These are phyloP conservation scores for Leccinum subtestaceum DNA, from an alignment of 768 basidiomycete species.

Conservation along the genomic window DNA sequence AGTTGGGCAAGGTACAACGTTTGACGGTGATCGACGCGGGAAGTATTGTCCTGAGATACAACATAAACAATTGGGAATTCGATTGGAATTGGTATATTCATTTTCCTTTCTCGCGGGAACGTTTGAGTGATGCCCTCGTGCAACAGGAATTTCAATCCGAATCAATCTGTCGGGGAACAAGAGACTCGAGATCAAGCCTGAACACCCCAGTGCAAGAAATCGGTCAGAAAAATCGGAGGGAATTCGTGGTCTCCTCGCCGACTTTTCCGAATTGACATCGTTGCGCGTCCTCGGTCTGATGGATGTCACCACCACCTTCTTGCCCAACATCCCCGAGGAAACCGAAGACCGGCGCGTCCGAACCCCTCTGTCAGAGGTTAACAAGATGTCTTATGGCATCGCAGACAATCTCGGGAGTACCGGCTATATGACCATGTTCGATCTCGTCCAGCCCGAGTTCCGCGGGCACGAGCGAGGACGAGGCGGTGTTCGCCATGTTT, in stretches of 20 bases:
- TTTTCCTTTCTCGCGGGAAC: background rate
- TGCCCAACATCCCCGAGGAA: conserved; percentile 74
- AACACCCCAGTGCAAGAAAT: conserved; percentile 37
- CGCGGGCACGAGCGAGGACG: conserved; percentile 54
- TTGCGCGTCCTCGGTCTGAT: conserved; percentile 93
- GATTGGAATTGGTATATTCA: conserved; percentile 94
- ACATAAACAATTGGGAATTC: conserved; percentile 97
- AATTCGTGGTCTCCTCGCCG: conserved; percentile 16
- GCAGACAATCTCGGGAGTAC: conserved; percentile 84
- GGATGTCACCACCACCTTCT: conserved; percentile 77
- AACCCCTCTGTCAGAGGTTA: conserved; percentile 84
- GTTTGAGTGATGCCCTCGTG: background rate
- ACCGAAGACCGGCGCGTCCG: conserved; percentile 87
- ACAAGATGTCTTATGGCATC: conserved; percentile 93
- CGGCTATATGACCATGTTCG: conserved; percentile 84
- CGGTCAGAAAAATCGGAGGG: conserved; percentile 19
- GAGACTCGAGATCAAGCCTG: conserved; percentile 90
- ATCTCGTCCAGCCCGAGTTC: conserved; percentile 88
- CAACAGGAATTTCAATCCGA: conserved; percentile 91
- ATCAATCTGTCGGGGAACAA: conserved; percentile 96
- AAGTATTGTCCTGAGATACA: conserved; percentile 91
- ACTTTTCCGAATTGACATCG: conserved; percentile 51
- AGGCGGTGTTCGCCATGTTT: conserved; percentile 96
- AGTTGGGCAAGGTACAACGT: conserved; percentile 77
- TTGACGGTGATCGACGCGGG: conserved; percentile 88